A percentile compares a stretch with the other conserved stretches of the same genome.
phyloP scores from a whole-genome alignment of 176 grass and related monocot genomes.

The Oryza coarctata region DNA sequence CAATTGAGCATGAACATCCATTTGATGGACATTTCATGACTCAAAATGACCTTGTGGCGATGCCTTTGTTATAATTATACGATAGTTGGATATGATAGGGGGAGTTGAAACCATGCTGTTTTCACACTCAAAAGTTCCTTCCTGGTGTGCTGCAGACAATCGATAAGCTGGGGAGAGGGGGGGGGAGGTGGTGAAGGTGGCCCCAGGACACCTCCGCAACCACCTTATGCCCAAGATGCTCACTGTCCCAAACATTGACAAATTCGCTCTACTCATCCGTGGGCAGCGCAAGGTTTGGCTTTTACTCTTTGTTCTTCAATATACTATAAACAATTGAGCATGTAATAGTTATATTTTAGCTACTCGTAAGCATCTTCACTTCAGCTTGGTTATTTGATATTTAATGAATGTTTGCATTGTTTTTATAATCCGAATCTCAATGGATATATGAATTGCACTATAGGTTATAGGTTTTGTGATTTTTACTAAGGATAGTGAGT shows the following conservation, averaged over 20 bases:
- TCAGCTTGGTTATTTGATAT: not conserved
- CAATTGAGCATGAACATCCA: not conserved
- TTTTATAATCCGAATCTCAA: not conserved
- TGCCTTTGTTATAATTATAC: not conserved
- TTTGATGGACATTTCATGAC: not conserved
- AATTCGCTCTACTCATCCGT: slow-evolving; percentile 72
- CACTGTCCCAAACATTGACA: slow-evolving; percentile 89
- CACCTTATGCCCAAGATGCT: slow-evolving; percentile 92
- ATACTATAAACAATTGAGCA: no score
- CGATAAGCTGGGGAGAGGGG: slow-evolving; percentile 81
- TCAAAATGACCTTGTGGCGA: not conserved
- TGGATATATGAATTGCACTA: not conserved
- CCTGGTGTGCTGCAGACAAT: slow-evolving; percentile 49
- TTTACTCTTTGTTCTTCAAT: not conserved
- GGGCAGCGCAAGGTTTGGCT: slow-evolving; percentile 80
- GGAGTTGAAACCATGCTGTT: not conserved
- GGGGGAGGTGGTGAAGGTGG: slow-evolving; percentile 84
- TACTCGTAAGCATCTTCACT: not conserved
- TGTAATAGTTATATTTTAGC: not conserved
- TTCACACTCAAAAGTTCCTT: not conserved
- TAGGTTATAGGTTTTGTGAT: not conserved
- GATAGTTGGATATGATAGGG: not conserved
- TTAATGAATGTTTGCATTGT: not conserved
- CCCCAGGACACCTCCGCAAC: slow-evolving; percentile 89
- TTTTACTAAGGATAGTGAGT: not conserved